Evolutionary conservation across 106 monocot genomes (phyloP).

Genomic region (Phalaenopsis aphrodite): DNA sequence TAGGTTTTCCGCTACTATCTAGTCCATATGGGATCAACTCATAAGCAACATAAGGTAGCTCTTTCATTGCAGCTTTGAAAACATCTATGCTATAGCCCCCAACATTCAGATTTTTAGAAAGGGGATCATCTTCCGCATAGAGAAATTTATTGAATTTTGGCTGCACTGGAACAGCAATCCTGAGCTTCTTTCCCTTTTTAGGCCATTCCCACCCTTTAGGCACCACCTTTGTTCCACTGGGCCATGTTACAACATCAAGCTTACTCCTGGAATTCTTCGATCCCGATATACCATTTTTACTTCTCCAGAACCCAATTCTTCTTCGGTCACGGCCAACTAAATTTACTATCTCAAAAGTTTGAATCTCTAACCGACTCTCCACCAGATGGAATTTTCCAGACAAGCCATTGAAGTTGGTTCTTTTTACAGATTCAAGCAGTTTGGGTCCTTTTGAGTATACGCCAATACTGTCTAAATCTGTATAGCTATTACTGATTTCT

Average conservation of each 20-base stretch:
- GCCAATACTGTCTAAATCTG: no score
- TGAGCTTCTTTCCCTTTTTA: constrained; percentile 17
- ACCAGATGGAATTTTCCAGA: no score
- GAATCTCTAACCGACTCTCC: no score
- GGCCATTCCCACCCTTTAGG: constrained; percentile 51
- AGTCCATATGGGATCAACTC: constrained; percentile 15
- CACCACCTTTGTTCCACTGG: constrained; percentile 12
- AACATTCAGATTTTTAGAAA: neutral
- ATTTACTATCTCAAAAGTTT: no score
- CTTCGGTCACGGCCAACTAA: no score
- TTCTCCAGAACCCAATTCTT: no score
- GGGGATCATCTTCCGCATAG: neutral
- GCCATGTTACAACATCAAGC: constrained; percentile 18
- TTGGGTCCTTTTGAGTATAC: no score
- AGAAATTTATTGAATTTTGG: constrained; percentile 6
- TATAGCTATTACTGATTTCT: no score
- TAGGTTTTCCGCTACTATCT: neutral
- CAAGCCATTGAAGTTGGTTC: no score
- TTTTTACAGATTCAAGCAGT: no score
- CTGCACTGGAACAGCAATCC: constrained; percentile 20
- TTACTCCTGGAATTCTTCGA: neutral
- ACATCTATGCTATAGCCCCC: constrained; percentile 56
- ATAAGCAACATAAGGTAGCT: constrained; percentile 34
- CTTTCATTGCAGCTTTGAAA: constrained; percentile 34
- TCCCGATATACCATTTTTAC: no score